Evolutionary conservation across 768 basidiomycete genomes (phyloP).

Genomic region (Tylopilus plumbeoviolaceoides): DNA sequence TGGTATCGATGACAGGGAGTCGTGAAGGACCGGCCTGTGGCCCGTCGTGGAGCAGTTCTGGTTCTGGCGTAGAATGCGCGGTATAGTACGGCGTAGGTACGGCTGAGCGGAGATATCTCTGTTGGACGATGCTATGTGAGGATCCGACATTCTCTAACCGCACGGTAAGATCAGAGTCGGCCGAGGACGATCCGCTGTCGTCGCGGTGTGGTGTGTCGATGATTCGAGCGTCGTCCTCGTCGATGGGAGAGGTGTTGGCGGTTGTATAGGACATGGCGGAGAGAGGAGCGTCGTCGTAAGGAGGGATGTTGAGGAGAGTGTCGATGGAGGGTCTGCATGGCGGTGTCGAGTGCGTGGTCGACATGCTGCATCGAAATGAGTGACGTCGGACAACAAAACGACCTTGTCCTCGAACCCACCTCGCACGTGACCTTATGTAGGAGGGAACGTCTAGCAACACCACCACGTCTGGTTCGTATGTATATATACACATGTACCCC

Average conservation of each 20-base stretch:
- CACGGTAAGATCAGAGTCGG: slow-evolving; percentile 22
- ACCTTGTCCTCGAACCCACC: slow-evolving; percentile 9
- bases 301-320: slow-evolving; percentile 18
- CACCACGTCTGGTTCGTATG: slow-evolving; percentile 13
- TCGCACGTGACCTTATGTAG: slow-evolving; percentile 26
- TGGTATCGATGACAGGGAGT: slow-evolving; percentile 22
- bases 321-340: slow-evolving; percentile 7
- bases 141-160: slow-evolving; percentile 12
- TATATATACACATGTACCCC: slow-evolving; percentile 16
- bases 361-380: slow-evolving; percentile 26
- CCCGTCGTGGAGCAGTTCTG: slow-evolving; percentile 14
- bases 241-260: background rate
- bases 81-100: slow-evolving; percentile 32
- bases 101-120: slow-evolving; percentile 18
- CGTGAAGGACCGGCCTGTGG: slow-evolving; percentile 27
- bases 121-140: slow-evolving; percentile 11
- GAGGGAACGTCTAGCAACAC: background rate
- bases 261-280: slow-evolving; percentile 24
- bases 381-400: background rate
- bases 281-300: slow-evolving; percentile 15
- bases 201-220: background rate
- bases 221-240: slow-evolving; percentile 3
- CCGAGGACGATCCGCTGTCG: slow-evolving; percentile 14
- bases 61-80: slow-evolving; percentile 30
- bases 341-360: slow-evolving; percentile 27